Conservation (phyloP, 352 stramenopile genomes). For the Pythium phragmiticola region DNA sequence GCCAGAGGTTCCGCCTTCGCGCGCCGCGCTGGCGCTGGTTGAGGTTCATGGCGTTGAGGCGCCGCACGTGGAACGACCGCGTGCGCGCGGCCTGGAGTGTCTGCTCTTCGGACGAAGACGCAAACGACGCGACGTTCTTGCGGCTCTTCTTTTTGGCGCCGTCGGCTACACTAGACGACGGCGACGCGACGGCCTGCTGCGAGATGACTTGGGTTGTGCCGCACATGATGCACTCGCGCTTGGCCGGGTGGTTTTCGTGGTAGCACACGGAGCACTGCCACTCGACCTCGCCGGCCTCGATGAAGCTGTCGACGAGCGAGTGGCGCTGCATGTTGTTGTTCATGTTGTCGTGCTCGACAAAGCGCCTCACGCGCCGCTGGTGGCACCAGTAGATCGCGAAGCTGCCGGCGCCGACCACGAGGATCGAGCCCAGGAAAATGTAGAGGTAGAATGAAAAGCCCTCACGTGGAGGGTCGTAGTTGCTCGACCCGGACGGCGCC, state of each 20-base stretch:
- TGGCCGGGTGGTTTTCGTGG: constrained; percentile 81
- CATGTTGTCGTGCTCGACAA: constrained; percentile 63
- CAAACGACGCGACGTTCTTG: constrained; percentile 34
- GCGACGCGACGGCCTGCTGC: constrained; percentile 44
- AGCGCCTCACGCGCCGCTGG: constrained; percentile 53
- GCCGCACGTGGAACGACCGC: constrained; percentile 75
- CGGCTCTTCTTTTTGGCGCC: constrained; percentile 7
- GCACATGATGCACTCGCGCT: constrained; percentile 81
- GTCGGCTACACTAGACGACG: constrained; percentile 18
- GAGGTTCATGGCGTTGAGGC: constrained; percentile 79
- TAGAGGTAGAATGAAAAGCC: constrained; percentile 69
- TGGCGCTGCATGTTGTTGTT: constrained; percentile 89
- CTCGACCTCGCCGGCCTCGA: constrained; percentile 66
- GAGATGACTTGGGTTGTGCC: constrained; percentile 81
- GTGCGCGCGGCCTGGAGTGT: constrained; percentile 55
- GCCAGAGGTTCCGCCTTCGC: constrained; percentile 72
- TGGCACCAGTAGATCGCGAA: constrained; percentile 68
- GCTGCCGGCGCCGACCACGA: constrained; percentile 36
- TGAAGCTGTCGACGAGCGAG: constrained; percentile 74
- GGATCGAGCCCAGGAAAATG: constrained; percentile 68
- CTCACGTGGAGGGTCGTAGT: not conserved
- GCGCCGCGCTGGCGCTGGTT: constrained; percentile 76
- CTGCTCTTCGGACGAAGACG: constrained; percentile 30
- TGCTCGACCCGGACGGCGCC: not conserved
- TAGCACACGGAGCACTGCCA: constrained; percentile 87